Percentiles rank a stretch among this genome's conserved stretches.
Evolutionary conservation across 805 yeast genomes (phyloP).

Genomic region (Candida verbasci): DNA sequence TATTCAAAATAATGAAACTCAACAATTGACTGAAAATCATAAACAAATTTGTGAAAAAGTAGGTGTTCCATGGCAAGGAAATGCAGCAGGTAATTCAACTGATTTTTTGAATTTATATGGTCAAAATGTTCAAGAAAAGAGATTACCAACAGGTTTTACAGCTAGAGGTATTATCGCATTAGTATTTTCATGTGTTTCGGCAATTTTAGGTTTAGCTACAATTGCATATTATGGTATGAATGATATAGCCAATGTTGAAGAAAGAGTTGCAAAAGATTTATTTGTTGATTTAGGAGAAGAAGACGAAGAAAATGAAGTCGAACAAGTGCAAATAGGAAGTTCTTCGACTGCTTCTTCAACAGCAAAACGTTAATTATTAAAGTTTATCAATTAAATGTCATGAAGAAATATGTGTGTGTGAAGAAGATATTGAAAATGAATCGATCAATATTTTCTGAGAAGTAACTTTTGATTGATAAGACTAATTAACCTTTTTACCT

Average conservation of each 20-base stretch:
- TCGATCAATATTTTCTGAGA: conserved; percentile 2
- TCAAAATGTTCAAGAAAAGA: conserved; percentile 61
- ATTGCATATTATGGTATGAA: conserved; percentile 82
- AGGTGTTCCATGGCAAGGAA: conserved; percentile 58
- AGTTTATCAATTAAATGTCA: conserved; percentile 10
- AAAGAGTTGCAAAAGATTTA: conserved; percentile 54
- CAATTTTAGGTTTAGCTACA: conserved; percentile 71
- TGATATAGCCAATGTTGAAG: conserved; percentile 70
- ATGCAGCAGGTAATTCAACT: conserved; percentile 83
- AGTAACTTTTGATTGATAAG: conserved; percentile 3
- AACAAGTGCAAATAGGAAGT: background rate
- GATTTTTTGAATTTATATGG: conserved; percentile 67
- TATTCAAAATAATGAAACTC: conserved; percentile 35
- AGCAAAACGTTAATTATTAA: background rate
- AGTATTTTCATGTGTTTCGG: conserved; percentile 85
- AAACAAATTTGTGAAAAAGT: conserved; percentile 54
- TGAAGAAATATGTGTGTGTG: conserved; percentile 20
- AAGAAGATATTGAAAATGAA: background rate
- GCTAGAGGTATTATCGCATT: conserved; percentile 92
- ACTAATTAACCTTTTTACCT: background rate
- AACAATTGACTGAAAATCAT: conserved; percentile 61
- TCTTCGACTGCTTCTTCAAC: background rate
- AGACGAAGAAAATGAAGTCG: conserved; percentile 17
- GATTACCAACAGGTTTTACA: conserved; percentile 89
- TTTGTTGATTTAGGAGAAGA: conserved; percentile 39